These are phyloP conservation scores for Talaromyces sp. DNA, from an alignment of 2,329 filamentous ascomycete genomes.

Conservation along the genomic window DNA sequence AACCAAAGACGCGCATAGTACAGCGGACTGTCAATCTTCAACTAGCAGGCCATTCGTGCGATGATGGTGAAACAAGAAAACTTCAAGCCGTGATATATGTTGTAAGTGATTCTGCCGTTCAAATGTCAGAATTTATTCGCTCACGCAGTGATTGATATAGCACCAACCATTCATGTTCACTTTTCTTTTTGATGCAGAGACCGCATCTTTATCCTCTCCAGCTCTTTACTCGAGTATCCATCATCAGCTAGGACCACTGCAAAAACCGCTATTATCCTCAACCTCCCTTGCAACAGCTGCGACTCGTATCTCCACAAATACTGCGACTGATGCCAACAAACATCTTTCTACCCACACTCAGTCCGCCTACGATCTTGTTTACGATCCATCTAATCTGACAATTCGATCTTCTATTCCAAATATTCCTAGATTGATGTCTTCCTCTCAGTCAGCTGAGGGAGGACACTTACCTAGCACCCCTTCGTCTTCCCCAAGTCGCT, in stretches of 20 bases:
- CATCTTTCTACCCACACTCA: conserved; percentile 33
- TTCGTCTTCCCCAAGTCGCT: conserved; percentile 56
- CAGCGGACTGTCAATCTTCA: conserved; percentile 41
- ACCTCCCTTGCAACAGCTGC: conserved; percentile 48
- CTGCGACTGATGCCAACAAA: conserved; percentile 36
- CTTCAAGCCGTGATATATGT: conserved; percentile 48
- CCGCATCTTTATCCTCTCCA: conserved; percentile 43
- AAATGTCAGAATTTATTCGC: background rate
- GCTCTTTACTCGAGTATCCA: conserved; percentile 53
- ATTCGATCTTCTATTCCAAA: conserved; percentile 66
- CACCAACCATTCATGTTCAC: conserved; percentile 56
- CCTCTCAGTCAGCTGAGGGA: conserved; percentile 17
- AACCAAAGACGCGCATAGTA: conserved; percentile 34
- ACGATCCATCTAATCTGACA: conserved; percentile 60
- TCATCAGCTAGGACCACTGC: conserved; percentile 52
- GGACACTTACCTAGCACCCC: background rate
- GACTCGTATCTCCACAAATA: conserved; percentile 40
- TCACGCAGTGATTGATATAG: conserved; percentile 25
- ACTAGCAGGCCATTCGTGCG: conserved; percentile 18
- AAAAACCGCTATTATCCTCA: conserved; percentile 49
- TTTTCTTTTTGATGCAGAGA: conserved; percentile 51
- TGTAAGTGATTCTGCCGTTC: conserved; percentile 27
- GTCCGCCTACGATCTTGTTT: conserved; percentile 63
- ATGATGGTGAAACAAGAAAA: conserved; percentile 22
- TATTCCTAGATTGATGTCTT: conserved; percentile 58